Conservation (phyloP, 441 rosid species). For the Eutrema salsugineum region DNA sequence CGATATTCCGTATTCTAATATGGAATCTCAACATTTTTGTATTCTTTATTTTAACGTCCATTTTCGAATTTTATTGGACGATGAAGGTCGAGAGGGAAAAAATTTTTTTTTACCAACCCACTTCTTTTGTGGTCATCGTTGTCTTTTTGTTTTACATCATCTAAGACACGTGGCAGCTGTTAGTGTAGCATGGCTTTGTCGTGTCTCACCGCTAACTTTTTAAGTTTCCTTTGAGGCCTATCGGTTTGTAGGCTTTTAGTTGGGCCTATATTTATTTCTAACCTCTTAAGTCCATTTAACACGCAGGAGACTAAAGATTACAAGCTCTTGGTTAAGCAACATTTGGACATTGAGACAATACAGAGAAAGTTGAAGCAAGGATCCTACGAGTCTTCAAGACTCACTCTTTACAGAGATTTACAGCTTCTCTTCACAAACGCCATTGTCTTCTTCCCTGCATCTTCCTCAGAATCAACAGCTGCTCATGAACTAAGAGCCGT, state of each 20-base stretch:
- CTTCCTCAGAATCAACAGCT: constrained; percentile 35
- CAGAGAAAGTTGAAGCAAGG: constrained; percentile 35
- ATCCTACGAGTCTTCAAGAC: constrained; percentile 30
- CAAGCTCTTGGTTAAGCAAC: constrained; percentile 38
- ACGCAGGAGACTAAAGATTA: constrained; percentile 38
- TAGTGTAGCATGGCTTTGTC: neutral
- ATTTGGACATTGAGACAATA: constrained; percentile 43
- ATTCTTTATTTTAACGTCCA: no score
- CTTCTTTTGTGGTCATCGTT: constrained; percentile 13
- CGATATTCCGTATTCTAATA: neutral
- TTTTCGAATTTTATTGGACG: constrained; percentile 14
- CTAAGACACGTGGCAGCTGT: constrained; percentile 14
- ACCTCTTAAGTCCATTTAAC: neutral
- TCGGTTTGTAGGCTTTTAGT: neutral
- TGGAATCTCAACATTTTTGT: constrained; percentile 6
- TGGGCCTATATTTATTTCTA: neutral
- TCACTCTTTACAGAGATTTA: constrained; percentile 44
- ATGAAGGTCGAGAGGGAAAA: neutral
- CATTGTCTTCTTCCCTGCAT: constrained; percentile 38
- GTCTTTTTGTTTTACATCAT: constrained; percentile 11
- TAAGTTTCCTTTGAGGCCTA: neutral
- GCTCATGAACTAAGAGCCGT: constrained; percentile 39
- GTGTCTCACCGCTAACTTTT: neutral
- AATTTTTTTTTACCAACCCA: constrained; percentile 11
- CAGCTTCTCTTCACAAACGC: constrained; percentile 47